A percentile compares a stretch with the other conserved stretches of the same genome.
Evolutionary conservation across 345 rosid genomes (phyloP).

Genomic region (Corymbia maculata): DNA sequence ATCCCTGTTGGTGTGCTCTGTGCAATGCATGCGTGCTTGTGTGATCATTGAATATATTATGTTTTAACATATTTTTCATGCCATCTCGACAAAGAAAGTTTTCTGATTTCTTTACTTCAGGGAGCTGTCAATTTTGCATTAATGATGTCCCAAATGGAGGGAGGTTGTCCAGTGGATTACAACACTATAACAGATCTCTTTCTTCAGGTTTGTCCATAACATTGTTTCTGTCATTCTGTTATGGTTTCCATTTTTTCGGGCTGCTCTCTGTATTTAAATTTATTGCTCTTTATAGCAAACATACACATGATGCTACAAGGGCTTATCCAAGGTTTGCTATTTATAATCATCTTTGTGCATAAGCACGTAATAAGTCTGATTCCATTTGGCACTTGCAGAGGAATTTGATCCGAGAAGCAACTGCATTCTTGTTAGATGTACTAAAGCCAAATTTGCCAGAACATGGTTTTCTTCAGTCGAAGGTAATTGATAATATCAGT

Average conservation of each 20-base stretch:
- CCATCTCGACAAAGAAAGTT: background rate
- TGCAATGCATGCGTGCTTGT: background rate
- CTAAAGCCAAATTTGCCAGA: conserved; percentile 89
- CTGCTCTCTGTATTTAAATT: background rate
- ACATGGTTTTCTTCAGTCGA: conserved; percentile 78
- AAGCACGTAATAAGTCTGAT: background rate
- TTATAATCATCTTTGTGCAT: background rate
- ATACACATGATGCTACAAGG: background rate
- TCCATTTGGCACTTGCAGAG: conserved; percentile 33
- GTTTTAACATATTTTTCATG: background rate
- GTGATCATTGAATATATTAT: background rate
- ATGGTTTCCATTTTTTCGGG: background rate
- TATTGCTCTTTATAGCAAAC: background rate
- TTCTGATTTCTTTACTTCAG: conserved; percentile 22
- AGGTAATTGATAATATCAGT: conserved; percentile 29
- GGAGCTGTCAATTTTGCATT: conserved; percentile 96
- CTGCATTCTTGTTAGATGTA: conserved; percentile 96
- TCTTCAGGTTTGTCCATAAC: conserved; percentile 59
- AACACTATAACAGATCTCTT: conserved; percentile 94
- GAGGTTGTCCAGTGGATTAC: conserved; percentile 90
- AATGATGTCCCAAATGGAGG: conserved; percentile 99
- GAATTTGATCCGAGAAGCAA: conserved; percentile 94
- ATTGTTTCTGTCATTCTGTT: background rate
- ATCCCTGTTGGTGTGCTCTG: background rate
- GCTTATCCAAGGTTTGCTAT: background rate